Base-by-base conservation (phyloP, 2,329 filamentous ascomycete genomes). In the Stemphylium beticola region DNA sequence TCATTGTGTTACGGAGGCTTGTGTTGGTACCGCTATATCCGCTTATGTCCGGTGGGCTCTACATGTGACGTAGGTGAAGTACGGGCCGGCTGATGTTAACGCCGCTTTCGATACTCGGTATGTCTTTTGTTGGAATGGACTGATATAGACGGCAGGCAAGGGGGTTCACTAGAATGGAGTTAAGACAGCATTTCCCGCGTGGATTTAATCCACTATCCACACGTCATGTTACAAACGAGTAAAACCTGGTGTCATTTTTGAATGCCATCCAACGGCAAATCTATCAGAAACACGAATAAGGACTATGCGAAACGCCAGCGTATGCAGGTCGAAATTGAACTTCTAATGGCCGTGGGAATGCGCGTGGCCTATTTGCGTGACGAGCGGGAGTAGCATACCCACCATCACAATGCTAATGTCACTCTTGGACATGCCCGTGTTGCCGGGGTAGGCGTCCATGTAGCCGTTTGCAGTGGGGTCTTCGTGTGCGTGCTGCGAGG, bases 341-440 rank as follows among this genome's bases (percentile, higher is more conserved):
- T 8, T 45, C 15, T 40, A 59, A 36, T 57, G 53, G 18, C 53
- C 55, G 31, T 92, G 88, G 67, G 89, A 87, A 43, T 71, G 64
- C 4, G 64, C 61, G 72, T 93, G 90, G 2, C 90, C 90, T 61
- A 92, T 85, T 66, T 92, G 90, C 17, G 90, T 91, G 37, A 93
- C 76, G 36, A 93, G 80, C 12, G 91, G 91, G 49, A 95, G 73
- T 49, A 93, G 74, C 89, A 95, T 93, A 58, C 91, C 91, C 22
- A 82, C 82, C 12, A 92, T 83, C 3, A 89, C 90, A 6, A 72
- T 67, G 11, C 86, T 86, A 48, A 92, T 87, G 44, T 87, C 75
- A 8, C 60, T 59, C 38, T 69, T 72, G 33, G 68, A 82, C 75
- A 70, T 83, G 83, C 53, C 81, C 78, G 68, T 84, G 81, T 36